Evolutionary conservation across 192 early-diverging fungal genomes (phyloP).

Genomic region (Backusella luteola): DNA sequence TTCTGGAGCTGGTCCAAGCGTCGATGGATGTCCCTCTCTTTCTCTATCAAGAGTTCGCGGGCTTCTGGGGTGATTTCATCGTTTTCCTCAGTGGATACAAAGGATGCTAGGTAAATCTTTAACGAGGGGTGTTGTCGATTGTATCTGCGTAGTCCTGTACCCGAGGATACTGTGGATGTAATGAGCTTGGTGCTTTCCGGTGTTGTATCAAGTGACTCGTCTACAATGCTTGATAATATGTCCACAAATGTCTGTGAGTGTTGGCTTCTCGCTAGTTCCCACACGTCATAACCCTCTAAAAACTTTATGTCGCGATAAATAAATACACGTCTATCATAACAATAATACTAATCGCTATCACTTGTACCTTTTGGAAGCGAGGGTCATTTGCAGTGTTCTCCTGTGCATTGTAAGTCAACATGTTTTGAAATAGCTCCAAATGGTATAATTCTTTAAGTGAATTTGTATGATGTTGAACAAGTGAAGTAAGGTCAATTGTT

Average conservation of each 20-base stretch:
- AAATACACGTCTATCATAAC: background rate
- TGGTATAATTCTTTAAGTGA: conserved; percentile 58
- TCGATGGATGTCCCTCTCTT: conserved; percentile 41
- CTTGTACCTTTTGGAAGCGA: conserved; percentile 40
- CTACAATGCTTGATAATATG: background rate
- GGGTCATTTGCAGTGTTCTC: conserved; percentile 53
- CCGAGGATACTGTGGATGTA: conserved; percentile 5
- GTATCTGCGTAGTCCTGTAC: conserved; percentile 27
- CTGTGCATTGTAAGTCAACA: conserved; percentile 52
- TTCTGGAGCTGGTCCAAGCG: conserved; percentile 43
- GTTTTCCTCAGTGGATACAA: conserved; percentile 55
- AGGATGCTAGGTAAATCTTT: conserved; percentile 50
- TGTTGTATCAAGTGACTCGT: background rate
- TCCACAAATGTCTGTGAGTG: conserved; percentile 44
- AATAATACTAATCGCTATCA: no score
- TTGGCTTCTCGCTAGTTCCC: conserved; percentile 47
- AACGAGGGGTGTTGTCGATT: conserved; percentile 37
- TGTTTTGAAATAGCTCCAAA: conserved; percentile 50
- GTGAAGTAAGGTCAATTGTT: conserved; percentile 41
- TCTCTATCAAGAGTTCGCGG: conserved; percentile 28
- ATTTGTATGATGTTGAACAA: conserved; percentile 53
- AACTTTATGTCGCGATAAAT: conserved; percentile 26
- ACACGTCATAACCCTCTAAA: conserved; percentile 40
- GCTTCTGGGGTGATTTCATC: conserved; percentile 52
- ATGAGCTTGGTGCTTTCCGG: background rate